Conservation (phyloP, 1,284 basidiomycete genomes). For the Phellopilus nigrolimitatus region DNA sequence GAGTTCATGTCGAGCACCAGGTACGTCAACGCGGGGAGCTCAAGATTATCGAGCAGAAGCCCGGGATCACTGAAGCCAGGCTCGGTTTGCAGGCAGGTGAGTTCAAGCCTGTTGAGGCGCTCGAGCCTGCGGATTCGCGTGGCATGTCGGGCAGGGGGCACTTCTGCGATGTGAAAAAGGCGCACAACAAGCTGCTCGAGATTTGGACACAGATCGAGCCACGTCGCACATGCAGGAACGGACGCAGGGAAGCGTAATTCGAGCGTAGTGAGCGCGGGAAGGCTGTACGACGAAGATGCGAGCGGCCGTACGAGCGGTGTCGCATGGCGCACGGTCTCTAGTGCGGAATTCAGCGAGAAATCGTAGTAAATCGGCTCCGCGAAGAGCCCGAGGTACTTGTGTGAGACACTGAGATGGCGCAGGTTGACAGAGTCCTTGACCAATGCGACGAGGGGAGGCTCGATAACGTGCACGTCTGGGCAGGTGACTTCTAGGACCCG, state of each 20-base stretch:
- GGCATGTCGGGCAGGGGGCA: not conserved
- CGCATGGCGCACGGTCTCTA: slow-evolving; percentile 3
- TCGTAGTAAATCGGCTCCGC: not conserved
- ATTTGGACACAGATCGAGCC: slow-evolving; percentile 11
- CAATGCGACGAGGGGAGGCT: not conserved
- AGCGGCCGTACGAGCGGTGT: slow-evolving; percentile 5
- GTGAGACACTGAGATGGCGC: slow-evolving; percentile 5
- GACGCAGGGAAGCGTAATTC: slow-evolving; percentile 13
- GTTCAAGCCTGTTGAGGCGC: not conserved
- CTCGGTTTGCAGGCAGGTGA: not conserved
- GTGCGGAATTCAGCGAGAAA: not conserved
- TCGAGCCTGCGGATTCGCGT: not conserved
- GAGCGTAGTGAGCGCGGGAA: not conserved
- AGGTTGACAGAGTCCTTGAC: not conserved
- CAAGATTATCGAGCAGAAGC: slow-evolving; percentile 3
- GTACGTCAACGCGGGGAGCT: not conserved
- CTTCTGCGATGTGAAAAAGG: not conserved
- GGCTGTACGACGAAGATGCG: not conserved
- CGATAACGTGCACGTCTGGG: not conserved
- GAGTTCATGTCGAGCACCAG: not conserved
- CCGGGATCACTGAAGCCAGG: not conserved
- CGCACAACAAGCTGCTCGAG: slow-evolving; percentile 2
- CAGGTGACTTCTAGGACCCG: slow-evolving; percentile 6
- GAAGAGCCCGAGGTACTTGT: not conserved
- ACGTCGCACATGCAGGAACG: slow-evolving; percentile 4